Evolutionary conservation across 345 rosid genomes (phyloP).

Genomic region (Moricandia moricandioides): DNA sequence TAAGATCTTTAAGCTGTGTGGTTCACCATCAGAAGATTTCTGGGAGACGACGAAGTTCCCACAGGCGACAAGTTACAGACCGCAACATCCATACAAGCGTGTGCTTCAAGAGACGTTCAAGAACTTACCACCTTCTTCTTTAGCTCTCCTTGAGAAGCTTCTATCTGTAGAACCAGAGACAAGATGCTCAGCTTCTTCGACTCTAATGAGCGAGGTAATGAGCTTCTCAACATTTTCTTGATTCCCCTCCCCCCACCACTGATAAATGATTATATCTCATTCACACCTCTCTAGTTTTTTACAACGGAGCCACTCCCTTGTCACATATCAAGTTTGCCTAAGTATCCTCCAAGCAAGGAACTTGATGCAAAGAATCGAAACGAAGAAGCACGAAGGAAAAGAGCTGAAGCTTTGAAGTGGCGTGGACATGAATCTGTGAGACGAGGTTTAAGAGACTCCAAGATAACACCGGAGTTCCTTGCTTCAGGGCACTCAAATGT

Average conservation of each 20-base stretch:
- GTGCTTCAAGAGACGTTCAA: slow-evolving; percentile 52
- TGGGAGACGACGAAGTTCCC: slow-evolving; percentile 71
- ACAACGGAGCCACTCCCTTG: slow-evolving; percentile 61
- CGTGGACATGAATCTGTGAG: slow-evolving; percentile 68
- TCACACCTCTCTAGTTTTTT: slow-evolving; percentile 49
- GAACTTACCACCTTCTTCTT: slow-evolving; percentile 51
- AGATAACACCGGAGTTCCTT: slow-evolving; percentile 63
- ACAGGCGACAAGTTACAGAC: slow-evolving; percentile 73
- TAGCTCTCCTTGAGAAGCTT: slow-evolving; percentile 62
- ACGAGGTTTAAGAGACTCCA: slow-evolving; percentile 53
- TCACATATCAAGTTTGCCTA: slow-evolving; percentile 66
- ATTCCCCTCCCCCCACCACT: neutral
- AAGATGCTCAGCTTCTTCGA: slow-evolving; percentile 64
- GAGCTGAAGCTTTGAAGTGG: slow-evolving; percentile 54
- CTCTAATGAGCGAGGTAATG: slow-evolving; percentile 57
- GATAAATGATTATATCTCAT: neutral
- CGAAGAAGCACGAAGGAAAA: slow-evolving; percentile 63
- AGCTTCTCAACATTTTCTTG: neutral
- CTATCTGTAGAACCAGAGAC: slow-evolving; percentile 63
- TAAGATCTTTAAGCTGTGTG: slow-evolving; percentile 92
- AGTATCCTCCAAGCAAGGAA: slow-evolving; percentile 81
- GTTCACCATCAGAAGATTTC: slow-evolving; percentile 76
- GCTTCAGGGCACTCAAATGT: slow-evolving; percentile 49
- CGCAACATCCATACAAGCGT: slow-evolving; percentile 65
- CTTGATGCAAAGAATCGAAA: slow-evolving; percentile 59